These are phyloP conservation scores for Tremellales sp. DNA, from an alignment of 1,284 basidiomycete genomes.

Conservation along the genomic window DNA sequence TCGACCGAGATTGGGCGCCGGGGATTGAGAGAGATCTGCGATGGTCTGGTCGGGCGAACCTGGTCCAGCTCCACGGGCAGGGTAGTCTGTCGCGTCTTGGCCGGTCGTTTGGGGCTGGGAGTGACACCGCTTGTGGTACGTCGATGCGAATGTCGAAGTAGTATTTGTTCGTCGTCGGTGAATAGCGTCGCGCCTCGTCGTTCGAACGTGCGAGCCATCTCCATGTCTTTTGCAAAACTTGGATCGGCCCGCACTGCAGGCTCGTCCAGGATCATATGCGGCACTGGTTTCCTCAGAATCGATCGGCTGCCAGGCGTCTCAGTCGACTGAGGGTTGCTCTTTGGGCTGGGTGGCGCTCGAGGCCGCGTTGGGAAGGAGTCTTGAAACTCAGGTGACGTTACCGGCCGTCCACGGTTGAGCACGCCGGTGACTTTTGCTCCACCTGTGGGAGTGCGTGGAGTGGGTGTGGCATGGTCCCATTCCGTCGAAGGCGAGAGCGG, in stretches of 20 bases:
- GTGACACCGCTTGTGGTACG: constrained; percentile 12
- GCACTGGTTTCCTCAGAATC: constrained; percentile 8
- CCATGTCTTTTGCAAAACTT: not conserved
- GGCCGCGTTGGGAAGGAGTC: constrained; percentile 13
- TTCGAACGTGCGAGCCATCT: constrained; percentile 1
- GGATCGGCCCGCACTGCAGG: not conserved
- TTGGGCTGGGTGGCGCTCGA: constrained; percentile 10
- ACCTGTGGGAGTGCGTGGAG: not conserved
- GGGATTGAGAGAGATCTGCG: constrained; percentile 1
- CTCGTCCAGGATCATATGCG: constrained; percentile 10
- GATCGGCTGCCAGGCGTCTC: not conserved
- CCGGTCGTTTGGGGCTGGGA: constrained; percentile 1
- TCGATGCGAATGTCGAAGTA: constrained; percentile 9
- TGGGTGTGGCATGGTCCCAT: constrained; percentile 1
- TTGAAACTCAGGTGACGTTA: constrained; percentile 23
- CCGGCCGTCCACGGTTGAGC: constrained; percentile 27
- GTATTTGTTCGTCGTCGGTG: not conserved
- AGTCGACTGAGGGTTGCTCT: not conserved
- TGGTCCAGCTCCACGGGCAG: constrained; percentile 5
- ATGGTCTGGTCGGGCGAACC: not conserved
- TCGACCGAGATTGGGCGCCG: not conserved
- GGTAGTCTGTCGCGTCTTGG: constrained; percentile 7
- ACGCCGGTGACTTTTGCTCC: constrained; percentile 6
- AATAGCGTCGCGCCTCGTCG: not conserved
- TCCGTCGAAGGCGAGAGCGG: constrained; percentile 2